Percentiles rank a stretch among this genome's conserved stretches.
Conservation (phyloP, 495 filamentous ascomycete species). For the Annulohypoxylon nitens region DNA sequence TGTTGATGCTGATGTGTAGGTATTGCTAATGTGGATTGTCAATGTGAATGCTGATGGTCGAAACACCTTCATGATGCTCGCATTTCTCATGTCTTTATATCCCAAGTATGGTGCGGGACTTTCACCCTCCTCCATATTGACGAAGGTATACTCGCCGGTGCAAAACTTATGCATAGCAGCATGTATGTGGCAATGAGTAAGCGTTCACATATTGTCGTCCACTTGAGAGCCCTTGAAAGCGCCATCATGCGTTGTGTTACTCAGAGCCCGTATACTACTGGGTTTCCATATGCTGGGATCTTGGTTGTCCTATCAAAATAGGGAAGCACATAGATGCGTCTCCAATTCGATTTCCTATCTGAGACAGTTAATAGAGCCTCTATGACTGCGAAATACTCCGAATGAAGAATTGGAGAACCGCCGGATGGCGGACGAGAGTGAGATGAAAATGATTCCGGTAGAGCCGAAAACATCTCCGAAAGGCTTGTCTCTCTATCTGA, state of each 20-base stretch:
- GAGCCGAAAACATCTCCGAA: constrained; percentile 14
- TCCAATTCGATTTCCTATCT: constrained; percentile 8
- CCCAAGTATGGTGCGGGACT: constrained; percentile 25
- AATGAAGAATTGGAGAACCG: constrained; percentile 4
- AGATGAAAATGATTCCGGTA: constrained; percentile 17
- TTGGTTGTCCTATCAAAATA: not conserved
- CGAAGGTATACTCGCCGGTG: constrained; percentile 15
- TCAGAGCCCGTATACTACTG: constrained; percentile 26
- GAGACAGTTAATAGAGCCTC: not conserved
- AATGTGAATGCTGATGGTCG: constrained; percentile 16
- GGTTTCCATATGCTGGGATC: constrained; percentile 21
- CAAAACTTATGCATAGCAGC: constrained; percentile 8
- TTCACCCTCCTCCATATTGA: constrained; percentile 18
- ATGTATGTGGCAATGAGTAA: constrained; percentile 40
- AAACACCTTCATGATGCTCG: constrained; percentile 14
- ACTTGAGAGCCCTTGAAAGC: constrained; percentile 11
- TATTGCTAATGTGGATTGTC: constrained; percentile 4
- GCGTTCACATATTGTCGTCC: constrained; percentile 21
- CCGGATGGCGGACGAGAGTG: no score
- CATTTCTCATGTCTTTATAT: constrained; percentile 34
- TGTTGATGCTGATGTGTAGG: constrained; percentile 14
- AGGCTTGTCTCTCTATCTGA: not conserved
- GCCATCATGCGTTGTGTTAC: constrained; percentile 33
- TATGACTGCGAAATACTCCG: constrained; percentile 24
- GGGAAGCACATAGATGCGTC: constrained; percentile 13